Base-by-base conservation (phyloP, 2,329 filamentous ascomycete genomes). In the Cercospora janseana region DNA sequence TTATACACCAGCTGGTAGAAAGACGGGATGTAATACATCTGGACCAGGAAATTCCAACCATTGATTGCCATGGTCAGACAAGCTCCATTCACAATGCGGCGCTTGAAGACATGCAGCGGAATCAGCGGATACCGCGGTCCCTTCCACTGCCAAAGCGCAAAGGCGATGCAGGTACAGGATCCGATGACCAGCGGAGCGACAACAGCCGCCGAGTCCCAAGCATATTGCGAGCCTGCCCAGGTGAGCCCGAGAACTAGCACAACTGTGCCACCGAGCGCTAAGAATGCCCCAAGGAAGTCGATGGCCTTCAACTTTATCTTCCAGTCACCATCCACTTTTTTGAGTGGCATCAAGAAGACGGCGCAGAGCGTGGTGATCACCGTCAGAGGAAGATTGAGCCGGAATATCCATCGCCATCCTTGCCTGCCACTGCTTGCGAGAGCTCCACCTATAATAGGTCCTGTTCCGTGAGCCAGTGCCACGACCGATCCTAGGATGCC, bases 11-110 rank as follows among this genome's bases (percentile, higher is more conserved):
- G 45, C 43, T 59, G 57, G 44, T 54, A 59, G 42, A 59, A 59
- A 0, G 57, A 55, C 5, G 54, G 57, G 6, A 59, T 55, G 47
- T 57, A 77, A 55, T 77, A 78, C 6, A 78, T 67, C 54, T 81
- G 78, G n/a, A 79, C 73, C 18, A 80, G 68, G 48, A 80, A 80
- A 55, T 80, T 80, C 78, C 79, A 81, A 3, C 79, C 78, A 43
- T 80, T 80, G 60, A 81, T 74, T 27, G 77, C 45, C 57, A 59
- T 59, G 10, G 54, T 59, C 8, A 81, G 55, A 51, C 75, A 79
- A 1, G 77, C 76, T 1, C 79, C 78, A 27, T 78, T 78, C 23
- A 80, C 76, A 23, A 80, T 77, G 12, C 66, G 68, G 1, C 70
- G 72, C 56, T 73, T 74, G 70, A 81, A 80, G 12, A 83, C 78